phyloP scores from a whole-genome alignment of 345 rosid species.

The Pistacia vera region DNA sequence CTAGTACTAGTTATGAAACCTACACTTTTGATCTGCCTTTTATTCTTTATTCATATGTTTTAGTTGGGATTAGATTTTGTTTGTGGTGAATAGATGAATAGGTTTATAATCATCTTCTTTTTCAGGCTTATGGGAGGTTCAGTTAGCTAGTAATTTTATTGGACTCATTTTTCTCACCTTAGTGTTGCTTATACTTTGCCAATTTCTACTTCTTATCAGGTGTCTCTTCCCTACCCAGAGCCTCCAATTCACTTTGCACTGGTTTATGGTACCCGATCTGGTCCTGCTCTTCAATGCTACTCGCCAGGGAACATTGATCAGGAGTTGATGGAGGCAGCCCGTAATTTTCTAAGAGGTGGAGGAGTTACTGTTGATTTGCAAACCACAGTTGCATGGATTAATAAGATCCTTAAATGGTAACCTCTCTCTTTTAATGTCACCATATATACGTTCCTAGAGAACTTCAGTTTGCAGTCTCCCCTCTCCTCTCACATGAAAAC shows the following conservation, averaged over 20 bases:
- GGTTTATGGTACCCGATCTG: conserved; percentile 57
- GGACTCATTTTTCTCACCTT: not conserved
- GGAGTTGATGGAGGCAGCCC: conserved; percentile 81
- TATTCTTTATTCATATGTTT: not conserved
- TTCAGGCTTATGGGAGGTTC: not conserved
- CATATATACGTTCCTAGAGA: not conserved
- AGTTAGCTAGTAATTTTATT: not conserved
- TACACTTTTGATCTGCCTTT: not conserved
- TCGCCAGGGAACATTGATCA: conserved; percentile 75
- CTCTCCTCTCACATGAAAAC: not conserved
- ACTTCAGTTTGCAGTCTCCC: not conserved
- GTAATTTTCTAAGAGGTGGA: conserved; percentile 63
- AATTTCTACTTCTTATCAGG: conserved; percentile 35
- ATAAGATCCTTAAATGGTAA: conserved; percentile 77
- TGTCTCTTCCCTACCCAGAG: conserved; percentile 66
- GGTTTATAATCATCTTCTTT: not conserved
- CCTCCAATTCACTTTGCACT: conserved; percentile 79
- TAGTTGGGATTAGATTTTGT: not conserved
- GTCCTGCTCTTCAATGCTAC: conserved; percentile 64
- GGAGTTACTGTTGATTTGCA: conserved; percentile 65
- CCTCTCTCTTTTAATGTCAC: conserved; percentile 6
- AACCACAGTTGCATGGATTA: conserved; percentile 54
- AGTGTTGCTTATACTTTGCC: not conserved
- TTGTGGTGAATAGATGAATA: not conserved
- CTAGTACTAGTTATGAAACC: not conserved